These are phyloP conservation scores for Cyberlindnera galapagoensis DNA, from an alignment of 805 yeast genomes.

Conservation along the genomic window DNA sequence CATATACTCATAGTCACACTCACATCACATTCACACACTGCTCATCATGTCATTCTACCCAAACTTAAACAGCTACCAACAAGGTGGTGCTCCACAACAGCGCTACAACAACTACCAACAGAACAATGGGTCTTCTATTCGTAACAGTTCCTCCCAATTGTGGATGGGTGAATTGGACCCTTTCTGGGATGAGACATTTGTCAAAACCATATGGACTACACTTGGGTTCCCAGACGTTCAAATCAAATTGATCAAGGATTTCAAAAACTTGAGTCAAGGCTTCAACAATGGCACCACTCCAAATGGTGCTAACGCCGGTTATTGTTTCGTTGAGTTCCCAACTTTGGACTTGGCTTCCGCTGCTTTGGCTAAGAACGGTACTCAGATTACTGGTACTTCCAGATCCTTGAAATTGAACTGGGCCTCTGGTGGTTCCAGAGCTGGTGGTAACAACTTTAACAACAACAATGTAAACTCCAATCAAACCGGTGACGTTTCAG, in stretches of 20 bases:
- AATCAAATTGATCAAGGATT: slow-evolving; percentile 70
- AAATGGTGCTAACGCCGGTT: slow-evolving; percentile 48
- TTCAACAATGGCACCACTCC: too few relatives aligned
- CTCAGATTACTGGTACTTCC: slow-evolving; percentile 55
- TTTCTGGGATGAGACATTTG: slow-evolving; percentile 67
- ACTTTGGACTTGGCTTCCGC: slow-evolving; percentile 51
- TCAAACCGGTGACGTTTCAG: slow-evolving; percentile 43
- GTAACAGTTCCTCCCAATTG: slow-evolving; percentile 28
- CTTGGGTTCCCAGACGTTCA: slow-evolving; percentile 55
- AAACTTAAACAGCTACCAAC: too few relatives aligned
- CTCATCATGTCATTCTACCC: too few relatives aligned
- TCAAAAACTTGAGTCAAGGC: too few relatives aligned
- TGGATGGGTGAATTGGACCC: slow-evolving; percentile 95
- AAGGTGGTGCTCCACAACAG: slow-evolving; percentile 4
- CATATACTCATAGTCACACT: too few relatives aligned
- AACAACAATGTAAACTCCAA: slow-evolving; percentile 2
- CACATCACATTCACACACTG: too few relatives aligned
- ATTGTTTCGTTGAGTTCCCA: slow-evolving; percentile 77
- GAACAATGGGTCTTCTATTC: slow-evolving; percentile 10
- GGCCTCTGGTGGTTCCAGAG: slow-evolving; percentile 54
- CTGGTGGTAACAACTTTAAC: slow-evolving; percentile 7
- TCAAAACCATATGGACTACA: slow-evolving; percentile 62
- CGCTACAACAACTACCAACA: slow-evolving; percentile 6
- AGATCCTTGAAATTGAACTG: slow-evolving; percentile 66
- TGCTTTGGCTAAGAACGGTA: slow-evolving; percentile 65